Evolutionary conservation across 148 eudicot genomes (phyloP).

Genomic region (Drosera capensis): DNA sequence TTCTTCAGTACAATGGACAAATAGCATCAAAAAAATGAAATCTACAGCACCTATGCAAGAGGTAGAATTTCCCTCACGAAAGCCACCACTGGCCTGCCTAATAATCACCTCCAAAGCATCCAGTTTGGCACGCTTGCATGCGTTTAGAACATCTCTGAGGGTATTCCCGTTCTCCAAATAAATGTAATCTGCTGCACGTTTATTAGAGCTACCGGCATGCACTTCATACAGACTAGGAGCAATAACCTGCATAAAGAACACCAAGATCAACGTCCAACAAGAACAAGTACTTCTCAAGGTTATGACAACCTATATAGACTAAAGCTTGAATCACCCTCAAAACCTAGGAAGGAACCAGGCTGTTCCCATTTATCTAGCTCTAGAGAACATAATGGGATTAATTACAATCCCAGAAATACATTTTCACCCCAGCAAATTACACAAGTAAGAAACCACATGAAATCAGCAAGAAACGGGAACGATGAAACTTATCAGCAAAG

Average conservation of each 20-base stretch:
- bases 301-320: too few relatives aligned
- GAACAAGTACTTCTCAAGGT: slow-evolving; percentile 1
- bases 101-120: slow-evolving; percentile 27
- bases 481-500: too few relatives aligned
- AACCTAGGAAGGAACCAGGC: too few relatives aligned
- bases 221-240: slow-evolving; percentile 52
- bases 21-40: not conserved
- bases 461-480: too few relatives aligned
- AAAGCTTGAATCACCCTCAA: too few relatives aligned
- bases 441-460: slow-evolving; percentile 1
- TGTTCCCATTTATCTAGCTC: too few relatives aligned
- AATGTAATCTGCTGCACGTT: slow-evolving; percentile 74
- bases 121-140: slow-evolving; percentile 30
- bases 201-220: slow-evolving; percentile 73
- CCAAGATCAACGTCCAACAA: slow-evolving; percentile 4
- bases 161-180: slow-evolving; percentile 60
- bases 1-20: too few relatives aligned
- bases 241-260: slow-evolving; percentile 33
- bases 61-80: slow-evolving; percentile 9
- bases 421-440: not conserved
- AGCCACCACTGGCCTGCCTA: slow-evolving; percentile 19
- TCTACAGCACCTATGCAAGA: slow-evolving; percentile 42
- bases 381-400: too few relatives aligned
- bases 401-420: too few relatives aligned
- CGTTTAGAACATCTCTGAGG: slow-evolving; percentile 48